Conservation (phyloP, 495 filamentous ascomycete species). For the Halenospora varia region DNA sequence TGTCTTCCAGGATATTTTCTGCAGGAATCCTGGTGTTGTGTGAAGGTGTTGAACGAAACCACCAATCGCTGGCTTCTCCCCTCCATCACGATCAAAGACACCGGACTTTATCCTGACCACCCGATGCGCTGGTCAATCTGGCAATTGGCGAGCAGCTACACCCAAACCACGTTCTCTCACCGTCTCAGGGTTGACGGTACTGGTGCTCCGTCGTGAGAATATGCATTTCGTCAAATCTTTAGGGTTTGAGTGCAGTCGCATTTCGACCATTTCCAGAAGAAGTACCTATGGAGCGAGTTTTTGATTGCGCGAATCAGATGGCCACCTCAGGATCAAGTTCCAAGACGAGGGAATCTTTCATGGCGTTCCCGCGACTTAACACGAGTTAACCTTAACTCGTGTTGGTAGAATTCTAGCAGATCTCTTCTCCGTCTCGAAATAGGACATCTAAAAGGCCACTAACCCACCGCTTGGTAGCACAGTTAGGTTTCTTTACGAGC, state of each 20-base stretch:
- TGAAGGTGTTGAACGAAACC: background rate
- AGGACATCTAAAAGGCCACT: no score
- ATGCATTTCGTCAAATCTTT: background rate
- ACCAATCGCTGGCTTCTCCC: background rate
- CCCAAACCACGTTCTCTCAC: background rate
- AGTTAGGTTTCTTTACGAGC: no score
- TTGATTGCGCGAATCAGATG: no score
- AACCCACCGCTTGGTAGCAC: no score
- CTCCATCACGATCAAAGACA: background rate
- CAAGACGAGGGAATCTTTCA: no score
- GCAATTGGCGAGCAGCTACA: constrained; percentile 2
- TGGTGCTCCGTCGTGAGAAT: background rate
- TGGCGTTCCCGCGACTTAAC: no score
- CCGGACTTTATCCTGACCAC: constrained; percentile 5
- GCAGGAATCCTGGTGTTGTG: background rate
- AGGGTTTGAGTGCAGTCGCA: background rate
- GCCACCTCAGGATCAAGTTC: no score
- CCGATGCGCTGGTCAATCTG: constrained; percentile 8
- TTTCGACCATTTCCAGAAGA: background rate
- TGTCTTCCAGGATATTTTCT: background rate
- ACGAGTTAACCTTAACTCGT: no score
- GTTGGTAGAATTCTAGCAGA: no score
- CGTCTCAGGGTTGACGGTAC: background rate
- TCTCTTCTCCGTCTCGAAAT: no score
- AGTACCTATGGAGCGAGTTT: no score